Base-by-base conservation (phyloP, 441 rosid species). In the Eutrema salsugineum region DNA sequence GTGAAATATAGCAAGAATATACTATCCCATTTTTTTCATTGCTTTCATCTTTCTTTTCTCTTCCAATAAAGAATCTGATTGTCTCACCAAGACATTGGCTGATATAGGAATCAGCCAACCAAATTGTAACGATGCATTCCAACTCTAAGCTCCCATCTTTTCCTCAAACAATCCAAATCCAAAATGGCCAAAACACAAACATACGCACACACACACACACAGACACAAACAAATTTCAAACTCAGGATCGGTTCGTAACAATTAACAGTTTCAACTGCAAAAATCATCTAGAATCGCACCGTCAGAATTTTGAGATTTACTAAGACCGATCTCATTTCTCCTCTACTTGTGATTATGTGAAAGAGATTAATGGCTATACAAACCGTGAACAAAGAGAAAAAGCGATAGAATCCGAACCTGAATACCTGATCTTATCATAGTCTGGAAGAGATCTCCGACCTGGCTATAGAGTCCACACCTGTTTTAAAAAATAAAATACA, bases 11-110 rank as follows among this genome's bases (percentile, higher is more conserved):
- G n/a, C n/a, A n/a, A n/a, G n/a, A n/a, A n/a, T n/a, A n/a, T n/a
- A n/a, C 69, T 85, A 84, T 66, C 88, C 85, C 75, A 80, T 56
- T 75, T 78, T 85, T 76, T 80, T 84, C 83, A 80, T 83, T 28
- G 84, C 72, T 60, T 63, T 74, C 79, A 82, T 83, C 83, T 78
- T 84, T 64, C 81, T 64, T 48, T 72, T 76, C 59, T 74, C 83
- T 59, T 86, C 86, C 51, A 84, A 48, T 56, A 85, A 81, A 58
- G 85, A 82, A 32, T 78, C 83, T 35, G 85, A 77, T 55, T 84
- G 88, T 77, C 81, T 81, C 40, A 81, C 73, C 9, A 87, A 83
- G 2, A 72, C 80, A 71, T n/a, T 86, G 86, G 24, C 2, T 4
- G 24, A 22, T 20, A 22, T 22, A 22, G 0, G 24, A 22, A 22